Base-by-base conservation (phyloP, 805 yeast genomes). In the Starmerella sp. region DNA sequence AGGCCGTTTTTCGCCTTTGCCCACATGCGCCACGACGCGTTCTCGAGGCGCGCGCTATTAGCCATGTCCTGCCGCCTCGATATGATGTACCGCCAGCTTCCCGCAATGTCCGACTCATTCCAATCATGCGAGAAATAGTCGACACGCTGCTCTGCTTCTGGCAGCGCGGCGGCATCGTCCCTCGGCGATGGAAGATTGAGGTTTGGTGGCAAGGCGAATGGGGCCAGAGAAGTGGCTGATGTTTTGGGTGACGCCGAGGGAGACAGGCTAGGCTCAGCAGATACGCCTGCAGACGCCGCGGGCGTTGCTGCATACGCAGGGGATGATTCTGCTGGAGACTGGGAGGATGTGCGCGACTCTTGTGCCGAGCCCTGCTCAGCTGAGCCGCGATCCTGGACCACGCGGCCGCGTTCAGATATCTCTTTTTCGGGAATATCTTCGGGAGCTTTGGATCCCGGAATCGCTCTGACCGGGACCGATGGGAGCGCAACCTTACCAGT, bases 21-120 rank as follows among this genome's bases (percentile, higher is more conserved):
- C 97, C 97, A 91, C 17, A 95, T 88, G 66, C 97, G 77, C 97
- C 97, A 91, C 50, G 86, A 77, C 14, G 96, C 91, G 64, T 86
- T 86, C 65, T 86, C 90, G 46, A 86, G 72, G 48, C 95, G 73
- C 8, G 86, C 95, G 61, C 81, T 80, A 73, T 81, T 82, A 41
- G 96, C 95, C 57, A 86, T 84, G 65, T 86, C 91, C 60, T 86
- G 86, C 47, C 95, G 78, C 62, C 85, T 81, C 58, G 81, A 71
- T 44, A 88, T 89, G 55, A 93, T 84, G 67, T 93, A 93, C 61
- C 96, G 77, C 99, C 99, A 93, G 34, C 96, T 87, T 59, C 86
- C 86, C 11, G 95, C 86, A 34, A 93, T 86, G 67, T 93, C 98
- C 5, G 81, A 73, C 60, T 90, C 97, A 63, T 88, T 87, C 99